Base-by-base conservation (phyloP, 2,329 filamentous ascomycete species). In the Cladosporium sp. region DNA sequence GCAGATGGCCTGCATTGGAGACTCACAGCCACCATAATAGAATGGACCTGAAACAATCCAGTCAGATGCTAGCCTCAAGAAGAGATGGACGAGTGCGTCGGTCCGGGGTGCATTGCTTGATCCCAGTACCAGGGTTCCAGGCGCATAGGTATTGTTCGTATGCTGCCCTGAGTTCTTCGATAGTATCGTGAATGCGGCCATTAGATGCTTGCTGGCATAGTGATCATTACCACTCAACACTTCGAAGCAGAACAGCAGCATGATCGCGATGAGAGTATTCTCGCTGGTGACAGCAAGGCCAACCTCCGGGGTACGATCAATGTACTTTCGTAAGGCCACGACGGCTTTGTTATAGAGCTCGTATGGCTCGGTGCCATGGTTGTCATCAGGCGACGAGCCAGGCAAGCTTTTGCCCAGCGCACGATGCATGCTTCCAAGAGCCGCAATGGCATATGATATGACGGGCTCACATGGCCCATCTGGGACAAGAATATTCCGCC, bases 161-260 rank as follows among this genome's bases (percentile, higher is more conserved):
- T 18, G 5, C 23, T 34, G 30, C 10, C 32, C 21, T 8, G 23
- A 21, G n/a, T 34, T 23, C 21, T 26, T 57, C 16, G 54, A 25
- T 16, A 62, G 30, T 8, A 62, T 36, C 14, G 23, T 32, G 18
- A 62, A 53, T 14, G 46, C 59, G 16, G 46, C 66, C 18, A 53
- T 56, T 14, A 68, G 26, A 28, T 68, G 67, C 11, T 64, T 62
- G n/a, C 30, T 48, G 14, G 67, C 58, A 21, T 64, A 25, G 23
- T 65, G 54, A 36, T 68, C 67, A 10, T 63, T 57, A 5, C 67
- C 65, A 25, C 54, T 34, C 13, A 65, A 51, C 7, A 64, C 53
- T 21, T 68, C 67, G 25, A 68, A 66, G 39, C 59, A 66, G 54
- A 68, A 68, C 21, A 68, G 58, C 6, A 68, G 54, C 48, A 68